Base-by-base conservation (phyloP, 495 filamentous ascomycete genomes). In the Daldinia concentrica region DNA sequence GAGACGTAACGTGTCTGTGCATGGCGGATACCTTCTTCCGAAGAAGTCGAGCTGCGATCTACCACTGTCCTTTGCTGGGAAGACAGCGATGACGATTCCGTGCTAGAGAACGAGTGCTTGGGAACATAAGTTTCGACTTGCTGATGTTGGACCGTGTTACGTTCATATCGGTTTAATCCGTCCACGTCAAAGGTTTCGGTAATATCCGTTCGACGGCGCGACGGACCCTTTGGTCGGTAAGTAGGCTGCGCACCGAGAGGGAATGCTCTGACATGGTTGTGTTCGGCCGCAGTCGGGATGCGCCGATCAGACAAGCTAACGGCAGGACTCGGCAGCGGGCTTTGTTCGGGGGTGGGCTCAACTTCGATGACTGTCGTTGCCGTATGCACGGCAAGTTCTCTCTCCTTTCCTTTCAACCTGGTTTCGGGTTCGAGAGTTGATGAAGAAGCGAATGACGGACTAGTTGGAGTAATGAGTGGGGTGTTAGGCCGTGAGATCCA, bases 401-500 rank as follows among this genome's bases (percentile, higher is more conserved):
- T 76, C 51, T 76, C 59, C 54, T 69, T 66, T 45, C 71, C 67
- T 64, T 62, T 74, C 26, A 60, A 36, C 19, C 69, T 64, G 39
- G 43, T 65, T 50, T 76, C 68, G 59, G 62, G 32, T 32, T 75
- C 72, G 15, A 80, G 63, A 6, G 79, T 80, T 6, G 73, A 76
- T 5, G 81, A 79, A 2, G 80, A 78, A 24, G 77, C 76, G 8
- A 72, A 62, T 34, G 77, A 80, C n/a, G 72, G 64, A 22, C 64
- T 77, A 11, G 67, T 24, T 63, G 55, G 19, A 63, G 56, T 43
- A 67, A 75, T 48, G 68, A 75, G 29, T 11, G 88, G 88, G 8
- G 90, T 91, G 36, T 85, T 88, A 12, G 85, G 83, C 32, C 86
- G 81, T 14, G 92, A 95, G 26, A 94, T 91, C 89, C 93, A 97